Evolutionary conservation across 2,329 filamentous ascomycete species (phyloP), one percentile per base, ranked within the genome.

Genomic region (Penicillium psychrosexuale): DNA sequence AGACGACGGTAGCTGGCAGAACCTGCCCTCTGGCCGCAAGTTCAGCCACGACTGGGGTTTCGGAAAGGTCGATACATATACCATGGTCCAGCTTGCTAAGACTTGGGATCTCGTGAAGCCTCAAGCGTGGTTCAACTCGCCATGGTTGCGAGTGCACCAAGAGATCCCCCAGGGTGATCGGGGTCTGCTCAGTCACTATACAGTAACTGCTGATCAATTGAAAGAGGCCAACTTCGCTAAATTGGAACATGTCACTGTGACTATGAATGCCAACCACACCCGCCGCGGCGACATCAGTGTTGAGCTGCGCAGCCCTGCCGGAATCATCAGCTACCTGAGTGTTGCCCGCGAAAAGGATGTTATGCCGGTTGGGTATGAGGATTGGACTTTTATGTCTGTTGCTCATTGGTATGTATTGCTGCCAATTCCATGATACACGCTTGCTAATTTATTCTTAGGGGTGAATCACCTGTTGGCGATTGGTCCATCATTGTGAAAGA

Each of bases 311-410:
- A 96, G 91, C 65, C 94, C 94, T 0, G 79, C 84, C 31, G 89
- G 90, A 9, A 77, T 97, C 55, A 79, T 91, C 60, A 96, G 91
- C 69, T 87, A 96, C 68, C 84, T 99, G 50, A 88, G 92, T 5
- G 89, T 86, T 12, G 79, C 87, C 1, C 88, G 94, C 61, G 81
- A 81, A 56, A 73, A 84, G 22, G 94, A 99, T 71, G 78, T 81
- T 1, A 82, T 81, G 34, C 70, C 76, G 0, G 74, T 76, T 22
- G 94, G 94, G 8, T 99, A 97, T 71, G 78, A 86, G 36, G 91
- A 97, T 75, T 99, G 94, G 94, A 97, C 93, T 0, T 99, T 99
- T 67, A 99, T 99, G 94, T 95, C 88, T 58, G 94, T 99, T 36
- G 92, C 87, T 60, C 94, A 99, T 72, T 99, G 92, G 89, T 91